These are phyloP conservation scores for Colletotrichum sansevieriae DNA, from an alignment of 2,329 filamentous ascomycete species.

Conservation along the genomic window DNA sequence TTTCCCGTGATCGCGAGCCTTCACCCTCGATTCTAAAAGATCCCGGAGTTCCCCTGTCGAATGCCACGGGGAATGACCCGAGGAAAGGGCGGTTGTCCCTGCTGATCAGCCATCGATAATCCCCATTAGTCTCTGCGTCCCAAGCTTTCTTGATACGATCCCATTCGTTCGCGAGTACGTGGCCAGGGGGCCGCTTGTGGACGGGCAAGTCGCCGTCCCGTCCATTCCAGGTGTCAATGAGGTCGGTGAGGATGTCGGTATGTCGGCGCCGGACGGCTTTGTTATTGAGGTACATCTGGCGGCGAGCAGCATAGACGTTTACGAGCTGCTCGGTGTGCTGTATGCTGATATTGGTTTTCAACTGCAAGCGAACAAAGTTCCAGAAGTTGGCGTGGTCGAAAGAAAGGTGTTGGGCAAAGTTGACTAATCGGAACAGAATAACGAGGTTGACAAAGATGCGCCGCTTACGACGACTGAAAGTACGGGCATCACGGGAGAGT, in stretches of 20 bases:
- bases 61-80: constrained; percentile 2
- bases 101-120: constrained; percentile 12
- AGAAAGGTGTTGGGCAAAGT: constrained; percentile 19
- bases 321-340: constrained; percentile 6
- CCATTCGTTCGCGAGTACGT: constrained; percentile 16
- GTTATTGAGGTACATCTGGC: constrained; percentile 3
- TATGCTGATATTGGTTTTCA: background rate
- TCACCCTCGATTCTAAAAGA: constrained; percentile 16
- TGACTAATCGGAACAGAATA: constrained; percentile 27
- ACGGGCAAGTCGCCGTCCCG: background rate
- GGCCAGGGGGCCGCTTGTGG: background rate
- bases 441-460: constrained; percentile 29
- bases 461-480: constrained; percentile 6
- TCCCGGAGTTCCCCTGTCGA: background rate
- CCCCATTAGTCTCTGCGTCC: background rate
- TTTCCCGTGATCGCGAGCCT: background rate
- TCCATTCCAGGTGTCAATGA: constrained; percentile 31
- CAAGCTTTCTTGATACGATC: background rate
- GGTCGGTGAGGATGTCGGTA: constrained; percentile 20
- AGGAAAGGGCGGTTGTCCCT: background rate
- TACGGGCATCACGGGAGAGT: background rate
- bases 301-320: constrained; percentile 11
- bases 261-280: background rate
- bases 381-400: constrained; percentile 28
- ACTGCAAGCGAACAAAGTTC: constrained; percentile 3